phyloP scores from a whole-genome alignment of 2,329 filamentous ascomycete species.

The Dothideomycetidae sp. region DNA sequence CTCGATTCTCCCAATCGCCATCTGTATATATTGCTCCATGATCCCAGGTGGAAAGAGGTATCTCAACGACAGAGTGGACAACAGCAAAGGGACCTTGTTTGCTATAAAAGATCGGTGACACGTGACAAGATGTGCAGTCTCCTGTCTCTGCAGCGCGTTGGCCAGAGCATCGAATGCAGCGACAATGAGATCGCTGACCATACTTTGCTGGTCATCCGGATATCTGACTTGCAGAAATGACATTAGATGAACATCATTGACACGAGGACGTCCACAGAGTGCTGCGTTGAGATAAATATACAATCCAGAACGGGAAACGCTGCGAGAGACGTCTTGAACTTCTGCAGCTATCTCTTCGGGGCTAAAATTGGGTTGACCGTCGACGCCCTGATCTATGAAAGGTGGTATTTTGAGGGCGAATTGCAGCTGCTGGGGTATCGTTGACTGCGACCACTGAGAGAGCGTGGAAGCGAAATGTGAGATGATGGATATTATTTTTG shows the following conservation, averaged over 20 bases:
- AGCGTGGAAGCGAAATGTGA: constrained; percentile 21
- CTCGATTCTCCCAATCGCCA: constrained; percentile 50
- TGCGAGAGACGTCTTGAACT: constrained; percentile 46
- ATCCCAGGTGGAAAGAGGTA: constrained; percentile 45
- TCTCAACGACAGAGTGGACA: constrained; percentile 39
- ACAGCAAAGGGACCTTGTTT: constrained; percentile 50
- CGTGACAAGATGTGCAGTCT: constrained; percentile 47
- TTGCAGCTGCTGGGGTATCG: constrained; percentile 18
- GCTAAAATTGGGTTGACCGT: constrained; percentile 45
- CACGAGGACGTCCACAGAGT: constrained; percentile 65
- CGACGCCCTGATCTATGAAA: constrained; percentile 56
- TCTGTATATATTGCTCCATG: constrained; percentile 50
- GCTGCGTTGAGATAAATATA: constrained; percentile 76
- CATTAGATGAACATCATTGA: constrained; percentile 67
- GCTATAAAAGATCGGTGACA: constrained; percentile 77
- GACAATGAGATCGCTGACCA: constrained; percentile 69
- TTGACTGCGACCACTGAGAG: constrained; percentile 22
- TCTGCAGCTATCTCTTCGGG: constrained; percentile 39
- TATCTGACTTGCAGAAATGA: constrained; percentile 76
- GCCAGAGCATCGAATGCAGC: constrained; percentile 82
- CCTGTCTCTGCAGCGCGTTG: constrained; percentile 64
- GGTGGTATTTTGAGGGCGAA: constrained; percentile 18
- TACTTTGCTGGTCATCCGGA: constrained; percentile 63
- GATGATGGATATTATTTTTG: constrained; percentile 18
- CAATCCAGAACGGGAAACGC: constrained; percentile 66